Evolutionary conservation across 306 rosid species (phyloP).

Genomic region (Cercis canadensis): DNA sequence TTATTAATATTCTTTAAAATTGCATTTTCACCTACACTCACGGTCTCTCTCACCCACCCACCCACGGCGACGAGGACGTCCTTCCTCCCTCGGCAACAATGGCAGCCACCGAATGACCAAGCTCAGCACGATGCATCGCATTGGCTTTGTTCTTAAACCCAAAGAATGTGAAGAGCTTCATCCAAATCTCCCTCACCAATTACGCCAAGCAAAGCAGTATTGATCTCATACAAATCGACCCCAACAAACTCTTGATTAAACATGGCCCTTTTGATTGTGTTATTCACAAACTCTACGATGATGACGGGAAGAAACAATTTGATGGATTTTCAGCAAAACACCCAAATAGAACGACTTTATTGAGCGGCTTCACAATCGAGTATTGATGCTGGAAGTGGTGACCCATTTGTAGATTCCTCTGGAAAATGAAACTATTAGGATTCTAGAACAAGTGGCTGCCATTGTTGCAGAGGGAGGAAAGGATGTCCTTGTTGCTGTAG

Average conservation of each 20-base stretch:
- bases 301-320: slow-evolving; percentile 37
- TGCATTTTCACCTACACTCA: too few relatives aligned
- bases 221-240: slow-evolving; percentile 42
- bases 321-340: slow-evolving; percentile 22
- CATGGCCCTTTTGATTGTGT: slow-evolving; percentile 50
- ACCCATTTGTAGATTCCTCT: neutral
- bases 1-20: too few relatives aligned
- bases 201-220: slow-evolving; percentile 31
- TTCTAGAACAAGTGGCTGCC: slow-evolving; percentile 40
- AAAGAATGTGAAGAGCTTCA: slow-evolving; percentile 37
- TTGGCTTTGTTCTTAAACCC: slow-evolving; percentile 47
- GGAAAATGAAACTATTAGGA: slow-evolving; percentile 17
- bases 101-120: too few relatives aligned
- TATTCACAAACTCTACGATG: slow-evolving; percentile 44
- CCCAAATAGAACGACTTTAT: slow-evolving; percentile 40
- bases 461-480: too few relatives aligned
- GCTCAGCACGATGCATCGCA: too few relatives aligned
- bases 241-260: slow-evolving; percentile 22
- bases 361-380: slow-evolving; percentile 35
- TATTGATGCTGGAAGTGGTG: slow-evolving; percentile 44
- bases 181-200: slow-evolving; percentile 33
- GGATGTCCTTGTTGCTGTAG: too few relatives aligned
- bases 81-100: too few relatives aligned
- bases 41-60: too few relatives aligned
- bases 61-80: too few relatives aligned